Conservation (phyloP, 208 protist genomes). For the Vickermania ingenoplastis region DNA sequence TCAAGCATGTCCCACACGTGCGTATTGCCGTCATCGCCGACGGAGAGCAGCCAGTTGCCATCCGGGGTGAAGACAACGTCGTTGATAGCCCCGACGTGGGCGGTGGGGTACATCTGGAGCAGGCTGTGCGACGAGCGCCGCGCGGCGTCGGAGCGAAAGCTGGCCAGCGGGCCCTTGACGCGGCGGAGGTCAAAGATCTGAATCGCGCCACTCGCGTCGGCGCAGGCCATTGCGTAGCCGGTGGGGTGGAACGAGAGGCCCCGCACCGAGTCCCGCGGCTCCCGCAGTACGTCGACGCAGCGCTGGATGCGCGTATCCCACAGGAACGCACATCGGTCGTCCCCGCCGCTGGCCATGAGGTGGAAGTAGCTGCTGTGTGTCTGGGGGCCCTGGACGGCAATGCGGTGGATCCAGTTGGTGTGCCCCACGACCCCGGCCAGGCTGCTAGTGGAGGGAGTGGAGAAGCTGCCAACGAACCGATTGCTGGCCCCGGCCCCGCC, state of each 20-base stretch:
- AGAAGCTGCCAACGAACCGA: constrained; percentile 42
- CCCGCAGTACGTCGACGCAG: constrained; percentile 51
- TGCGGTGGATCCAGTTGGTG: constrained; percentile 75
- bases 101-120: constrained; percentile 72
- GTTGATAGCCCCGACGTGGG: constrained; percentile 56
- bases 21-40: constrained; percentile 57
- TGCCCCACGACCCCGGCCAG: constrained; percentile 17
- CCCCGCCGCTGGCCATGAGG: constrained; percentile 71
- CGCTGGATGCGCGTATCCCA: constrained; percentile 66
- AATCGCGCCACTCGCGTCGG: constrained; percentile 52
- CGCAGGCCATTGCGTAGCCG: constrained; percentile 66
- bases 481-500: constrained; percentile 10
- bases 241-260: constrained; percentile 76
- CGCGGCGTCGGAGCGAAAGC: neutral
- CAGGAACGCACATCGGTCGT: constrained; percentile 68
- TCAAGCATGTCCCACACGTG: constrained; percentile 85
- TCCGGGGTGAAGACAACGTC: constrained; percentile 61
- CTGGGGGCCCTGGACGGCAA: constrained; percentile 35
- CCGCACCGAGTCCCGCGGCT: constrained; percentile 42
- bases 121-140: constrained; percentile 22
- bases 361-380: constrained; percentile 12
- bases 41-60: constrained; percentile 74
- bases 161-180: constrained; percentile 4
- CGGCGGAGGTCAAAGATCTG: constrained; percentile 83
- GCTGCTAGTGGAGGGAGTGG: constrained; percentile 2